phyloP scores from a whole-genome alignment of 2,329 filamentous ascomycete genomes.

The Plenodomus lindquistii region DNA sequence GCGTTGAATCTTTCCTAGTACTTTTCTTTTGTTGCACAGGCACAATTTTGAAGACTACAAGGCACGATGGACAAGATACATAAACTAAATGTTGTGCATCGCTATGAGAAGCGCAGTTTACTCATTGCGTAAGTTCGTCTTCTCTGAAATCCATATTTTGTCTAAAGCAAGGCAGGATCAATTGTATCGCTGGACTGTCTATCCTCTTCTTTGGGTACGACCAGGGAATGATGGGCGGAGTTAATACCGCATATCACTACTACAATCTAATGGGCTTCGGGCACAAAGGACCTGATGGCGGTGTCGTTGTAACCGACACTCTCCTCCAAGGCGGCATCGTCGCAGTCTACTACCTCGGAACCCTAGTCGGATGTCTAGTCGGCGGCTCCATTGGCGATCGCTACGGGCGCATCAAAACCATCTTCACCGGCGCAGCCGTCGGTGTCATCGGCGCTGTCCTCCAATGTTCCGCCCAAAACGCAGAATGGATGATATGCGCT shows the following conservation, averaged over 20 bases:
- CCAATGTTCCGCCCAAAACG: constrained; percentile 68
- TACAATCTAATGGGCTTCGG: constrained; percentile 37
- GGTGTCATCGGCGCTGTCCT: constrained; percentile 58
- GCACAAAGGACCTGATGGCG: constrained; percentile 27
- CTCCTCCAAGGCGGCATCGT: constrained; percentile 41
- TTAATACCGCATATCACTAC: constrained; percentile 39
- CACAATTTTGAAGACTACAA: background rate
- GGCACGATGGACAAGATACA: constrained; percentile 31
- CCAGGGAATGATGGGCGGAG: constrained; percentile 41
- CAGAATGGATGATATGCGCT: constrained; percentile 60
- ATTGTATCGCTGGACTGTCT: constrained; percentile 35
- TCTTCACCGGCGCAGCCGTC: constrained; percentile 31
- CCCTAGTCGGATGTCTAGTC: constrained; percentile 27
- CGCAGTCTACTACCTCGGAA: constrained; percentile 37
- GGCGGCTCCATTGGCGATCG: constrained; percentile 32
- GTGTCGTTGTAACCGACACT: constrained; percentile 26
- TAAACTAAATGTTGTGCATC: constrained; percentile 26
- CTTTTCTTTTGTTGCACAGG: too few species aligned
- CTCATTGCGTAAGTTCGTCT: constrained; percentile 22
- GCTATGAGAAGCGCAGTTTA: constrained; percentile 31
- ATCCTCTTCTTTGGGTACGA: constrained; percentile 42
- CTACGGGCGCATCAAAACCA: constrained; percentile 32
- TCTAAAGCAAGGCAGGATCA: constrained; percentile 13
- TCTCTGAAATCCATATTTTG: too few species aligned
- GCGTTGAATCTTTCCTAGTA: too few species aligned